phyloP scores from a whole-genome alignment of 2,329 filamentous ascomycete species.

The Kalaharituber pfeilii region DNA sequence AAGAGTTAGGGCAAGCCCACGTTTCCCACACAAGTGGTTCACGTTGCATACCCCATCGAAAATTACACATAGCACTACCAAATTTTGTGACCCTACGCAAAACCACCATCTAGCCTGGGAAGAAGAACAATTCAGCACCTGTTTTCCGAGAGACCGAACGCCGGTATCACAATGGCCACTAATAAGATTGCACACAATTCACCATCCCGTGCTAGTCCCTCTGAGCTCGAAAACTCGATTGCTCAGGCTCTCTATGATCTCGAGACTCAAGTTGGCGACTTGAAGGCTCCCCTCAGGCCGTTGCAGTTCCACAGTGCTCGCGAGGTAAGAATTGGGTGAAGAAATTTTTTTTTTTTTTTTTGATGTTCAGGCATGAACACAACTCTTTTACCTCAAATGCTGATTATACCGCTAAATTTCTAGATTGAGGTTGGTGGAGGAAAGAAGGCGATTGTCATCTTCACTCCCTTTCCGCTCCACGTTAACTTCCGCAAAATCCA shows the following conservation, averaged over 20 bases:
- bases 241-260: conserved; percentile 95
- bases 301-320: conserved; percentile 97
- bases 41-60: no score
- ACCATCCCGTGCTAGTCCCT: conserved; percentile 83
- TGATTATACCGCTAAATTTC: conserved; percentile 24
- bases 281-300: conserved; percentile 88
- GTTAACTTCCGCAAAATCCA: conserved; percentile 98
- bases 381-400: no score
- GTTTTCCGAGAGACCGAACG: no score
- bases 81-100: no score
- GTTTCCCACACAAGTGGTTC: no score
- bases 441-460: conserved; percentile 99
- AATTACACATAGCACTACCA: no score
- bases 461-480: conserved; percentile 98
- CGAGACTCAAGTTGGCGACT: conserved; percentile 97
- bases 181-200: conserved; percentile 20
- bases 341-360: background rate
- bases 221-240: conserved; percentile 93
- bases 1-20: no score
- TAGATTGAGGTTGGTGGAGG: conserved; percentile 99
- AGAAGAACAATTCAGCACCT: no score
- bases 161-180: conserved; percentile 9
- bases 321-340: conserved; percentile 50
- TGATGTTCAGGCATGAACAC: no score
- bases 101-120: no score